Evolutionary conservation across 768 basidiomycete genomes (phyloP).

Genomic region (Panaeolus papilionaceus): DNA sequence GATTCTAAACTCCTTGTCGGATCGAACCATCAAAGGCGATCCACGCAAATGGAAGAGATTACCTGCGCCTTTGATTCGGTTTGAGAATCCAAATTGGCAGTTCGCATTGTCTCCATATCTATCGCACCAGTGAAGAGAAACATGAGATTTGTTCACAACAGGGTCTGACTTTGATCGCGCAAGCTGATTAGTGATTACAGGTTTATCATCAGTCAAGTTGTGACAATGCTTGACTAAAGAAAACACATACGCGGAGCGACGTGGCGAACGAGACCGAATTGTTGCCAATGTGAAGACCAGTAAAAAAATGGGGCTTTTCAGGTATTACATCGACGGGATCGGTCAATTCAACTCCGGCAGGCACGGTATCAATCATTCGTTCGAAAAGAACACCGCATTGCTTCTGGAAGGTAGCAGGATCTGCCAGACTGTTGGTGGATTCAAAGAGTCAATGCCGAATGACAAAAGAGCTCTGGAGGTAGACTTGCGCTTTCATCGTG

Average conservation of each 20-base stretch:
- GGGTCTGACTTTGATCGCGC: conserved; percentile 38
- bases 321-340: conserved; percentile 43
- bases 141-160: conserved; percentile 41
- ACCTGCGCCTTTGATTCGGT: conserved; percentile 32
- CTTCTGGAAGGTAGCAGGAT: conserved; percentile 34
- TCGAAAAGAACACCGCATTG: conserved; percentile 42
- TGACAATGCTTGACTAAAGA: neutral
- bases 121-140: conserved; percentile 51
- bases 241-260: conserved; percentile 41
- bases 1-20: conserved; percentile 39
- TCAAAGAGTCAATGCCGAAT: neutral
- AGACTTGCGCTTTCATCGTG: conserved; percentile 44
- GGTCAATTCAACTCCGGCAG: conserved; percentile 43
- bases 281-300: conserved; percentile 38
- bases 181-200: conserved; percentile 30
- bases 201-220: neutral
- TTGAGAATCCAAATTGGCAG: conserved; percentile 26
- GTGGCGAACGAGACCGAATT: conserved; percentile 46
- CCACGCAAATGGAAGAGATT: conserved; percentile 34
- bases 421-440: conserved; percentile 30
- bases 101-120: conserved; percentile 40
- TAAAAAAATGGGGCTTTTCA: neutral
- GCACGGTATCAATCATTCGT: conserved; percentile 52
- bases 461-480: neutral
- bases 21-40: conserved; percentile 42